Conservation (phyloP, 106 monocot species). For the Chionographis japonica region DNA sequence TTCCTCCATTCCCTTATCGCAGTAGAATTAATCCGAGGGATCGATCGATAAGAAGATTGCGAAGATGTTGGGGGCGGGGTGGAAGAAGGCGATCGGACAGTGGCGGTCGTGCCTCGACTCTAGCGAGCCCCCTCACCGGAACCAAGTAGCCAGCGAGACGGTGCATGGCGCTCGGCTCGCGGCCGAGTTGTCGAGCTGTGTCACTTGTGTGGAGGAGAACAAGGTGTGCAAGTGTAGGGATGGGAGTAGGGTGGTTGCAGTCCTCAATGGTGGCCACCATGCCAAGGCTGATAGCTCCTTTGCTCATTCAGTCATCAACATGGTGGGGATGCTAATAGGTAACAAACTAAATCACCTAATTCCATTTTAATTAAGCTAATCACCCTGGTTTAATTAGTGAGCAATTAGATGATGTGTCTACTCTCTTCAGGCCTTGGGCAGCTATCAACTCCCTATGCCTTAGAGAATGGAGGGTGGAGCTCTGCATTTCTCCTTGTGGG, state of each 20-base stretch:
- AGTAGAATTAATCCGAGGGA: no score
- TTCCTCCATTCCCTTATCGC: no score
- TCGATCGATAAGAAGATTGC: no score
- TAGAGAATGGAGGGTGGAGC: constrained; percentile 80
- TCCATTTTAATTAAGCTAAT: no score
- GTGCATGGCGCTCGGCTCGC: constrained; percentile 40
- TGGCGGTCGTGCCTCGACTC: constrained; percentile 19
- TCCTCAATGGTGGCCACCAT: constrained; percentile 8
- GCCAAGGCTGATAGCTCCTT: constrained; percentile 57
- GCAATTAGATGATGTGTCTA: no score
- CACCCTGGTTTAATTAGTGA: no score
- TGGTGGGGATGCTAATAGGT: constrained; percentile 88
- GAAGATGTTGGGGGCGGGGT: neutral
- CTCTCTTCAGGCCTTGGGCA: constrained; percentile 59
- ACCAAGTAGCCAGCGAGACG: constrained; percentile 39
- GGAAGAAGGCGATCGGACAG: neutral
- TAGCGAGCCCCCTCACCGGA: neutral
- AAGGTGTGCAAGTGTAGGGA: constrained; percentile 41
- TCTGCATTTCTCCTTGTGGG: constrained; percentile 59
- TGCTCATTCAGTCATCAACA: constrained; percentile 76
- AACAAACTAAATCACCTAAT: neutral
- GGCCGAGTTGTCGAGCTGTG: constrained; percentile 5
- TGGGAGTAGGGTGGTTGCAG: neutral
- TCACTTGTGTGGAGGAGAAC: constrained; percentile 38
- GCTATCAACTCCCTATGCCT: constrained; percentile 72